Conservation (phyloP, 306 rosid species). For the Fagus sylvatica region DNA sequence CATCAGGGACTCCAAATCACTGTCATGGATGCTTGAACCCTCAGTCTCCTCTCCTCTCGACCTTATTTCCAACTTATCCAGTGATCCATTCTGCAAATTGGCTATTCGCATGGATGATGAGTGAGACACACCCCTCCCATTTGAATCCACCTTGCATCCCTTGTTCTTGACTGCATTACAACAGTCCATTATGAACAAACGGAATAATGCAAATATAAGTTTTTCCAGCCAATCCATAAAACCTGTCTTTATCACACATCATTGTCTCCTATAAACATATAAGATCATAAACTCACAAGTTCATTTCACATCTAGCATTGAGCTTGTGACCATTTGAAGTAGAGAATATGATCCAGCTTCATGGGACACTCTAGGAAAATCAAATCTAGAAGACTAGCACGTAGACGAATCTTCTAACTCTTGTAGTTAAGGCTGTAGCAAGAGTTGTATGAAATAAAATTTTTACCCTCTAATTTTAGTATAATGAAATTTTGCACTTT, state of each 20-base stretch:
- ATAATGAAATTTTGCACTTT: neutral
- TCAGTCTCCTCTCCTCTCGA: constrained; percentile 37
- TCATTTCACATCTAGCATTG: neutral
- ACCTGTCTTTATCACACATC: neutral
- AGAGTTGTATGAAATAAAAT: neutral
- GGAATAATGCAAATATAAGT: neutral
- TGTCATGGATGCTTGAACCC: constrained; percentile 25
- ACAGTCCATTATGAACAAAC: constrained; percentile 6
- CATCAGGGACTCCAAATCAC: constrained; percentile 32
- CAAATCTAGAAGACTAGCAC: neutral
- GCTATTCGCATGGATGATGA: constrained; percentile 26
- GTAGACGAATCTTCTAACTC: neutral
- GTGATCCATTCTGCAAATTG: constrained; percentile 31
- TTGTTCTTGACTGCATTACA: constrained; percentile 48
- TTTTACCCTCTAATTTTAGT: neutral
- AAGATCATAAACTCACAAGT: constrained; percentile 5
- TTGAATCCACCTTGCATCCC: constrained; percentile 35
- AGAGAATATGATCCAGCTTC: constrained; percentile 3
- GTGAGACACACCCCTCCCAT: constrained; percentile 32
- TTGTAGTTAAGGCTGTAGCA: neutral
- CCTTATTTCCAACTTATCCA: constrained; percentile 30
- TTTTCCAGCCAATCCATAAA: neutral
- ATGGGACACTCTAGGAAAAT: neutral
- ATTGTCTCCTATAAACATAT: neutral
- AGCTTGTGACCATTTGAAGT: neutral